phyloP scores from a whole-genome alignment of 176 grass and related monocot genomes.

The Canna indica region DNA sequence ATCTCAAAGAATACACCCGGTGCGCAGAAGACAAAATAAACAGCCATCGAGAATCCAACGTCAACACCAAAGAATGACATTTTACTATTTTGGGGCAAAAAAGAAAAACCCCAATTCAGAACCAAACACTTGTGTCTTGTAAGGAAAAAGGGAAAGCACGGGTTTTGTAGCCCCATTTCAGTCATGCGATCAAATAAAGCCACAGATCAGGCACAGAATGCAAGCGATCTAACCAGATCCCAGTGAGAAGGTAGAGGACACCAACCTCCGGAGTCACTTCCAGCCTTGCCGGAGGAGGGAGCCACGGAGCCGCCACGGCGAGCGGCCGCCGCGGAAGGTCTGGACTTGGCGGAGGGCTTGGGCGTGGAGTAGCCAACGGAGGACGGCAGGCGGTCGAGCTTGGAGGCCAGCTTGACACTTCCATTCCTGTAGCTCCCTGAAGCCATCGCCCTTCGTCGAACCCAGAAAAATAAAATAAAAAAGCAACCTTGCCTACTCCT shows the following conservation, averaged over 20 bases:
- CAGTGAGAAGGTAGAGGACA: background rate
- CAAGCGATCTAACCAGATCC: background rate
- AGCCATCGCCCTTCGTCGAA: background rate
- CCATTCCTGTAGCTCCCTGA: constrained; percentile 37
- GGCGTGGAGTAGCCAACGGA: constrained; percentile 39
- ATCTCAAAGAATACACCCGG: background rate
- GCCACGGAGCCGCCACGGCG: constrained; percentile 52
- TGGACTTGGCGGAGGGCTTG: constrained; percentile 54
- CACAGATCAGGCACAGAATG: constrained; percentile 26
- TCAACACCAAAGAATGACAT: background rate
- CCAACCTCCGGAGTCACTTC: constrained; percentile 58
- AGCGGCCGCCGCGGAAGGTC: constrained; percentile 35
- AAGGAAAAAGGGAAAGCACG: background rate
- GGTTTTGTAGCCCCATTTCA: background rate
- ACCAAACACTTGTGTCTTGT: background rate
- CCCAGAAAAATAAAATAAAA: background rate
- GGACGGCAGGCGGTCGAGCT: constrained; percentile 52
- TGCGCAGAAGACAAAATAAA: background rate
- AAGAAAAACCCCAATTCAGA: background rate
- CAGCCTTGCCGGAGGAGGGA: constrained; percentile 30
- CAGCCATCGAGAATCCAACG: background rate
- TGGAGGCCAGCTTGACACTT: constrained; percentile 35
- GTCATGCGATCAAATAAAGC: background rate
- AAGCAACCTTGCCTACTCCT: background rate
- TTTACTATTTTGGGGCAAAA: constrained; percentile 3